phyloP scores from a whole-genome alignment of 352 stramenopile species.

The Globisporangium echinulatum region DNA sequence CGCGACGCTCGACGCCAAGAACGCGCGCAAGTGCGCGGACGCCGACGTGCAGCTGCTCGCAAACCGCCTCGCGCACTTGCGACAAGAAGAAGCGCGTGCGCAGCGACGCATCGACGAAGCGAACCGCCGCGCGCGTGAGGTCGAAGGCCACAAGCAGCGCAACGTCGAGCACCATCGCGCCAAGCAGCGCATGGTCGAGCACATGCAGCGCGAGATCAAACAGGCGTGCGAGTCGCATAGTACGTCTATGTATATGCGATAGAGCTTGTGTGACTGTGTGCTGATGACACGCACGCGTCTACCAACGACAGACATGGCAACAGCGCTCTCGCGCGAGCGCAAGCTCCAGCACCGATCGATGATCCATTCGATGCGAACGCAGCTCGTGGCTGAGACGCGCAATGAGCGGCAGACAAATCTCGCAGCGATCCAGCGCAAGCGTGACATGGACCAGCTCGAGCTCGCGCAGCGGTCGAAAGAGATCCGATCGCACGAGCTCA shows the following conservation, averaged over 20 bases:
- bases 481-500: conserved; percentile 47
- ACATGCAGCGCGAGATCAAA: conserved; percentile 50
- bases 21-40: conserved; percentile 49
- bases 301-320: conserved; percentile 14
- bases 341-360: conserved; percentile 33
- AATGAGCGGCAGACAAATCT: conserved; percentile 37
- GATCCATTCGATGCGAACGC: conserved; percentile 34
- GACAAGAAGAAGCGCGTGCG: conserved; percentile 42
- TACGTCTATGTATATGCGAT: conserved; percentile 11
- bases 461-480: conserved; percentile 39
- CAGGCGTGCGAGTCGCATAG: conserved; percentile 47
- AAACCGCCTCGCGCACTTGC: conserved; percentile 60
- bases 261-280: background rate
- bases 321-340: conserved; percentile 28
- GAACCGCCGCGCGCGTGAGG: conserved; percentile 50
- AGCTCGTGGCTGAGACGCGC: conserved; percentile 48
- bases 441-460: conserved; percentile 28
- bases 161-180: conserved; percentile 43
- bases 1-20: conserved; percentile 58
- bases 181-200: conserved; percentile 44
- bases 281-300: no score
- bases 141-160: conserved; percentile 50
- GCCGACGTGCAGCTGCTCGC: conserved; percentile 48
- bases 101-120: conserved; percentile 68
- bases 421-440: conserved; percentile 34